A percentile compares a stretch with the other conserved stretches of the same genome.
Conservation (phyloP, 805 yeast genomes). For the Wickerhamiella brachini region DNA sequence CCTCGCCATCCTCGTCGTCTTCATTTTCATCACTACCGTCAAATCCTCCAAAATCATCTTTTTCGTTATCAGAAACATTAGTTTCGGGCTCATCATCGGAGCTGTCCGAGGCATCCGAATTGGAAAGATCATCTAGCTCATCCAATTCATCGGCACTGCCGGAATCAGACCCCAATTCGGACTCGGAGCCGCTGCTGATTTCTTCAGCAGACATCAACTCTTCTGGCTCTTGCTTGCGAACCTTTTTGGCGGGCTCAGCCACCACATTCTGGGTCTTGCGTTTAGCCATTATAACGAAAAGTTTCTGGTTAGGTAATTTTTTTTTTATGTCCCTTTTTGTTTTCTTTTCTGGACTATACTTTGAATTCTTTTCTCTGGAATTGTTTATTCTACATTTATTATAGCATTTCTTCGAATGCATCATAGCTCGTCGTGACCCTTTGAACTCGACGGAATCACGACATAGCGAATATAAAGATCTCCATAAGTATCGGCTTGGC, state of each 20-base stretch:
- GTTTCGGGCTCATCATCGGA: not conserved
- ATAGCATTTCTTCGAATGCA: not conserved
- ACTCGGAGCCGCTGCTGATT: constrained; percentile 2
- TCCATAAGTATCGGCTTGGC: constrained; percentile 32
- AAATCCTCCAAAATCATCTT: constrained; percentile 4
- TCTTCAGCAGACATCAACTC: constrained; percentile 9
- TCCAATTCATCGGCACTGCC: constrained; percentile 15
- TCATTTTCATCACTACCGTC: constrained; percentile 13
- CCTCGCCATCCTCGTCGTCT: constrained; percentile 11
- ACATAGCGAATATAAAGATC: constrained; percentile 36
- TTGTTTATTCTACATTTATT: not conserved
- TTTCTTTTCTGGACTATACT: constrained; percentile 17
- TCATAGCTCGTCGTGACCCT: constrained; percentile 4
- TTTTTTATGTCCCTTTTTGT: constrained; percentile 16
- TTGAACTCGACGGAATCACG: constrained; percentile 17
- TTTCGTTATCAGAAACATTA: not conserved
- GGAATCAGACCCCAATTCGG: constrained; percentile 1
- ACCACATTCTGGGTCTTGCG: constrained; percentile 8
- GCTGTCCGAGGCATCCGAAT: not conserved
- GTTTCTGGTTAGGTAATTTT: not conserved
- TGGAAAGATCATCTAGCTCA: constrained; percentile 6
- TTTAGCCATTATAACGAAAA: constrained; percentile 1
- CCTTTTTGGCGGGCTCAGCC: constrained; percentile 10
- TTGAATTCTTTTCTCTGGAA: too few relatives aligned
- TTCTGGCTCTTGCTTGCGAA: constrained; percentile 14